Conservation (phyloP, 2,329 filamentous ascomycete genomes). For the Orbilia javanica region DNA sequence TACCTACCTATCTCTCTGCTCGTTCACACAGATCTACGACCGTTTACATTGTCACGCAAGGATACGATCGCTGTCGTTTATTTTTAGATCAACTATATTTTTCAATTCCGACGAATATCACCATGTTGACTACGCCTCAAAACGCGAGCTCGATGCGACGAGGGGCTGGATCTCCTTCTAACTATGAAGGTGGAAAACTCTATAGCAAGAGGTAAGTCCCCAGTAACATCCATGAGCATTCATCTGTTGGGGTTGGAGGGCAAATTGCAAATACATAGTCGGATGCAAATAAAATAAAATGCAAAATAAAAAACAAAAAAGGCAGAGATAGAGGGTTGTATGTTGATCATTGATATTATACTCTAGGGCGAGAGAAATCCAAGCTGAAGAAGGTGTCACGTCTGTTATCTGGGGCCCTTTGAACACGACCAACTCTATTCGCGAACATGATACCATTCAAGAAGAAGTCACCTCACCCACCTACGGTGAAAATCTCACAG, state of each 20-base stretch:
- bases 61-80: conserved; percentile 16
- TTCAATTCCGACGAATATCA: conserved; percentile 52
- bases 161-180: conserved; percentile 94
- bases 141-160: conserved; percentile 74
- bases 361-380: conserved; percentile 88
- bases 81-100: conserved; percentile 45
- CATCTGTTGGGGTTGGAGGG: conserved; percentile 32
- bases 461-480: conserved; percentile 67
- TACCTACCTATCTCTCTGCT: conserved; percentile 49
- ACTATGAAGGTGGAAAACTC: conserved; percentile 83
- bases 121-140: conserved; percentile 59
- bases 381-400: conserved; percentile 92
- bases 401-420: conserved; percentile 89
- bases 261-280: no score
- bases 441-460: conserved; percentile 80
- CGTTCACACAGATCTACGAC: not conserved
- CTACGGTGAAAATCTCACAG: conserved; percentile 64
- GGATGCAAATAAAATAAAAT: no score
- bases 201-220: conserved; percentile 87
- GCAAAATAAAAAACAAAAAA: no score
- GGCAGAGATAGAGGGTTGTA: conserved; percentile 11
- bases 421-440: conserved; percentile 95
- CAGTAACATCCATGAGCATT: conserved; percentile 57
- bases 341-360: not conserved
- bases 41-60: not conserved